Percentiles rank a stretch among this genome's conserved stretches.
phyloP scores from a whole-genome alignment of 2,329 filamentous ascomycete genomes.

The Corinectria fuckeliana region DNA sequence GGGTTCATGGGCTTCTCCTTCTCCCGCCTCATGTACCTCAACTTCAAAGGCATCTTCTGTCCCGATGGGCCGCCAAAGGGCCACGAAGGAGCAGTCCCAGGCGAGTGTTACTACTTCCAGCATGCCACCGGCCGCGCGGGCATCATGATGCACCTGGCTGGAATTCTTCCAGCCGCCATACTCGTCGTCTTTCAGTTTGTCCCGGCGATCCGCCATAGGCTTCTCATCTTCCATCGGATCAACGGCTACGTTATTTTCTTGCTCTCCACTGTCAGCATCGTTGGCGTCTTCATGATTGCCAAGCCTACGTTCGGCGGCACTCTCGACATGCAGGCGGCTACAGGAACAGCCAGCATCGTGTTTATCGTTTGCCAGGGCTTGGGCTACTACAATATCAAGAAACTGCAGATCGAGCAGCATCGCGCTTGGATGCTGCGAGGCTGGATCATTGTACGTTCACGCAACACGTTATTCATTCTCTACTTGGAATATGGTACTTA shows the following conservation, averaged over 20 bases:
- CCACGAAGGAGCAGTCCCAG: slow-evolving; percentile 35
- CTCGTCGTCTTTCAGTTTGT: slow-evolving; percentile 57
- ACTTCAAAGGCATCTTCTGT: slow-evolving; percentile 45
- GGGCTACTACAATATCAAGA: slow-evolving; percentile 63
- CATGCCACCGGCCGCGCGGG: slow-evolving; percentile 40
- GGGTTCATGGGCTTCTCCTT: slow-evolving; percentile 36
- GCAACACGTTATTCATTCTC: too few relatives aligned
- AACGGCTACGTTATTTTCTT: slow-evolving; percentile 63
- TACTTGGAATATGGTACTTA: background rate
- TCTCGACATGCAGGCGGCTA: slow-evolving; percentile 53
- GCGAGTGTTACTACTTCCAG: slow-evolving; percentile 51
- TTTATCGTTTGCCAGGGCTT: slow-evolving; percentile 52
- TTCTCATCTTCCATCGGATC: slow-evolving; percentile 63
- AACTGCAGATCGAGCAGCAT: slow-evolving; percentile 67
- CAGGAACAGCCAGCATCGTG: slow-evolving; percentile 52
- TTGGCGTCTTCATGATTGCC: slow-evolving; percentile 60
- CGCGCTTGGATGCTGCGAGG: slow-evolving; percentile 68
- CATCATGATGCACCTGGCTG: slow-evolving; percentile 54
- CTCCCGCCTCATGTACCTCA: slow-evolving; percentile 34
- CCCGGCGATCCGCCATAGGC: slow-evolving; percentile 53
- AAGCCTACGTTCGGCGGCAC: slow-evolving; percentile 61
- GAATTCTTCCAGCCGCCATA: slow-evolving; percentile 53
- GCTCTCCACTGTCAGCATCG: slow-evolving; percentile 53
- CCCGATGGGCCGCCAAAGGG: slow-evolving; percentile 13
- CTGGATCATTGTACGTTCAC: slow-evolving; percentile 56